phyloP scores from a whole-genome alignment of 176 grass and related monocot species.

The Oryza nivara region DNA sequence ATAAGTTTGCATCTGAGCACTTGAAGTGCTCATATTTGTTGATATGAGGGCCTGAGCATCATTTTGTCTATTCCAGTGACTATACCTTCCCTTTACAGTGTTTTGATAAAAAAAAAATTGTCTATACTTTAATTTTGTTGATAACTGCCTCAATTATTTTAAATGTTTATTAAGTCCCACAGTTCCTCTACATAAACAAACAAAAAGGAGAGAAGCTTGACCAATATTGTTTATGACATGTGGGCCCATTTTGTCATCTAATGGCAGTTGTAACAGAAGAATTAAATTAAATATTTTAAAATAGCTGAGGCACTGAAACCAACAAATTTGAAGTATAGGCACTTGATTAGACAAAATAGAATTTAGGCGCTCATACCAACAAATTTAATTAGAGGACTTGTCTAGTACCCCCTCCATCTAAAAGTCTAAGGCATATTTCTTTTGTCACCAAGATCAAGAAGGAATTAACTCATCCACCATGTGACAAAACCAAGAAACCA shows the following conservation, averaged over 20 bases:
- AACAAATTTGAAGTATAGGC: too few relatives aligned
- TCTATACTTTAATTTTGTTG: background rate
- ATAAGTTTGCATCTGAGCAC: background rate
- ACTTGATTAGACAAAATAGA: background rate
- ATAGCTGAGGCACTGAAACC: background rate
- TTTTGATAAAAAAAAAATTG: background rate
- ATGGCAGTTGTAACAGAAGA: background rate
- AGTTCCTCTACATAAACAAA: background rate
- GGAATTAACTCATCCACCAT: too few relatives aligned
- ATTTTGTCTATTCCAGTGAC: background rate
- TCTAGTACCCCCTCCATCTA: background rate
- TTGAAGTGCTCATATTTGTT: background rate
- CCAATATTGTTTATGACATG: background rate
- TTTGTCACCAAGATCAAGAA: too few relatives aligned
- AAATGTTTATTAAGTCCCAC: background rate
- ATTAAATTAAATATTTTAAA: background rate
- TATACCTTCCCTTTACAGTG: background rate
- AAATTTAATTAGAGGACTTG: too few relatives aligned
- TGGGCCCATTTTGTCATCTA: background rate
- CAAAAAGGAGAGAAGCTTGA: background rate
- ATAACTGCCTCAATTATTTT: background rate
- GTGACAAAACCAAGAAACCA: too few relatives aligned
- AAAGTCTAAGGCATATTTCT: too few relatives aligned
- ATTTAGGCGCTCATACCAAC: background rate
- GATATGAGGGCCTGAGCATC: background rate